phyloP scores from a whole-genome alignment of 257 asterid genomes.

The Solanum piurae region DNA sequence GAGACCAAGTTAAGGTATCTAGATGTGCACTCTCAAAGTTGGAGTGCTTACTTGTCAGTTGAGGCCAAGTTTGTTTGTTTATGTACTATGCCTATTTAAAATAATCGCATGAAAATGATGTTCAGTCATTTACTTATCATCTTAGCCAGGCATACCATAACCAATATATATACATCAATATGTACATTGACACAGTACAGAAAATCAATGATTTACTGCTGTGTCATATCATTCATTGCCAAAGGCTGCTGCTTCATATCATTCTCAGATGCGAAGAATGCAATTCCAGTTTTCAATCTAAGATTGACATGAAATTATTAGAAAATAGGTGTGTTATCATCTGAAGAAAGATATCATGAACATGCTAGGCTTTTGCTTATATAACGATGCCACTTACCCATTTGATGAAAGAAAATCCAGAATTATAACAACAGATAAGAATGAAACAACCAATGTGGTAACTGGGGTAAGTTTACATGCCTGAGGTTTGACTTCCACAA shows the following conservation, averaged over 20 bases:
- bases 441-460: neutral
- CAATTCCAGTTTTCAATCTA: neutral
- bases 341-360: neutral
- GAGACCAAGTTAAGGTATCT: neutral
- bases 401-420: neutral
- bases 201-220: neutral
- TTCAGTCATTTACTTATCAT: neutral
- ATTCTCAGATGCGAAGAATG: neutral
- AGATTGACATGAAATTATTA: neutral
- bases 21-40: neutral
- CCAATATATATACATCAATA: neutral
- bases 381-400: neutral
- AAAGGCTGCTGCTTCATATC: neutral
- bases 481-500: slow-evolving; percentile 95
- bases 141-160: neutral
- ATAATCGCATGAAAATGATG: neutral
- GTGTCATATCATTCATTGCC: neutral
- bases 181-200: neutral
- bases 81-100: neutral
- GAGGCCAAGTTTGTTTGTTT: neutral
- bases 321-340: neutral
- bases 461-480: slow-evolving; percentile 20
- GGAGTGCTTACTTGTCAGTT: neutral
- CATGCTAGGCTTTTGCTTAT: neutral
- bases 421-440: neutral